A percentile compares a stretch with the other conserved stretches of the same genome.
phyloP scores from a whole-genome alignment of 2,329 filamentous ascomycete species.

The Hypoxylon sp. region DNA sequence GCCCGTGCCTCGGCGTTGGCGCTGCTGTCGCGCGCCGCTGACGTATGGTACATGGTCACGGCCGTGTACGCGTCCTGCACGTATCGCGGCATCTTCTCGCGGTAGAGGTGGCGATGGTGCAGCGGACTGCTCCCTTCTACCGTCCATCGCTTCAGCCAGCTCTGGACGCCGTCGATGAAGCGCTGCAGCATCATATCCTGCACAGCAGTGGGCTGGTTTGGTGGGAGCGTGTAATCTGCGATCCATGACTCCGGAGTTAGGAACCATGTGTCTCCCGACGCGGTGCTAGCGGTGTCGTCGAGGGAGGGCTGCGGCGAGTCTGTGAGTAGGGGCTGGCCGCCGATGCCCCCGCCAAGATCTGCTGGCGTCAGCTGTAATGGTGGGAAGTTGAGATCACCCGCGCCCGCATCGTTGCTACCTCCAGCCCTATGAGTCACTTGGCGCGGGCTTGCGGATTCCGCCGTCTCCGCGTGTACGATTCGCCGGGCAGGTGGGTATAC shows the following conservation, averaged over 20 bases:
- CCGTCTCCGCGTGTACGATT: conserved; percentile 11
- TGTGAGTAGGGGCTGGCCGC: not conserved
- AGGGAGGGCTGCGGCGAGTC: conserved; percentile 10
- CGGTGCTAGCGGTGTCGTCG: not conserved
- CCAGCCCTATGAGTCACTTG: conserved; percentile 2
- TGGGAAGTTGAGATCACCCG: conserved; percentile 13
- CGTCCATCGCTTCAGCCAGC: conserved; percentile 49
- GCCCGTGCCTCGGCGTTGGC: conserved; percentile 34
- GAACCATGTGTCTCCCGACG: conserved; percentile 40
- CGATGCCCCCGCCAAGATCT: conserved; percentile 7
- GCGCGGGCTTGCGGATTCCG: conserved; percentile 17
- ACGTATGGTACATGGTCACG: conserved; percentile 44
- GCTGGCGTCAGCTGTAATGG: conserved; percentile 30
- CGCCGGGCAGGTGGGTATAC: conserved; percentile 46
- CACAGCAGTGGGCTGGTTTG: conserved; percentile 13
- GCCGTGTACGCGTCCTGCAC: conserved; percentile 51
- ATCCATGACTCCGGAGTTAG: conserved; percentile 43
- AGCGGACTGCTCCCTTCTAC: conserved; percentile 45
- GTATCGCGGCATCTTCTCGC: conserved; percentile 47
- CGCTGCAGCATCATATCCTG: conserved; percentile 46
- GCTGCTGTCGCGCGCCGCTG: conserved; percentile 1
- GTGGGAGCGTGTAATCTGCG: conserved; percentile 41
- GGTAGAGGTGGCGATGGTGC: conserved; percentile 49
- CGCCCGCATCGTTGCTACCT: not conserved
- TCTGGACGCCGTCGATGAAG: conserved; percentile 48